Conservation (phyloP, 768 basidiomycete genomes). For the Boletus rubroflammeus region DNA sequence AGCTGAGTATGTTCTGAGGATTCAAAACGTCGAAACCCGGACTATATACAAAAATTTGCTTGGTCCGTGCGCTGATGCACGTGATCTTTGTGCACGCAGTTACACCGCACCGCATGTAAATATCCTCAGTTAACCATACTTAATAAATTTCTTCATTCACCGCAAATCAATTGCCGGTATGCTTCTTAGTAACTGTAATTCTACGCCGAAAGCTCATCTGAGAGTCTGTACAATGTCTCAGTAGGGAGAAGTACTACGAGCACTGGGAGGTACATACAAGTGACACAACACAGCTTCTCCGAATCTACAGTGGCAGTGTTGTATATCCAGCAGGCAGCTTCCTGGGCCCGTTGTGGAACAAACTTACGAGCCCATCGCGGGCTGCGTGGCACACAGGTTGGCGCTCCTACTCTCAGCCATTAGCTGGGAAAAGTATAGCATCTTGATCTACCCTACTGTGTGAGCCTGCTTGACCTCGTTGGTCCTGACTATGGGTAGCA, state of each 20-base stretch:
- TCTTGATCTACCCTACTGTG: too few species aligned
- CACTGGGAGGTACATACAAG: too few species aligned
- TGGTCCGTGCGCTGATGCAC: conserved; percentile 37
- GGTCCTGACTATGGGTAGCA: not conserved
- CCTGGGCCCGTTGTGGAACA: too few species aligned
- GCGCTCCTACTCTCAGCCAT: conserved; percentile 55
- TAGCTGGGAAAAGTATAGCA: conserved; percentile 58
- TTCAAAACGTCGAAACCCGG: conserved; percentile 9
- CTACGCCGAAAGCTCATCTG: not conserved
- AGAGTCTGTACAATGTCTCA: not conserved
- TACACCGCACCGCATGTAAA: too few species aligned
- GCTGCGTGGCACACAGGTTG: conserved; percentile 62
- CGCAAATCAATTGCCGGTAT: too few species aligned
- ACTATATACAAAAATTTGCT: conserved; percentile 33
- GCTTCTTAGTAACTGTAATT: too few species aligned
- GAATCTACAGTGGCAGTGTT: not conserved
- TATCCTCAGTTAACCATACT: too few species aligned
- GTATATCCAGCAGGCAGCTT: not conserved
- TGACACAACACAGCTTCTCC: not conserved
- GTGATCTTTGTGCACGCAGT: conserved; percentile 16
- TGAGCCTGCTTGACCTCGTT: not conserved
- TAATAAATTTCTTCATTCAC: too few species aligned
- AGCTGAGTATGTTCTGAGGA: conserved; percentile 74
- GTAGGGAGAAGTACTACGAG: not conserved
- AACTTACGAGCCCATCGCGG: too few species aligned